Evolutionary conservation across 1,139 yeast genomes (phyloP), one percentile per base, ranked within the genome.

Genomic region (Fermentozyma sake): DNA sequence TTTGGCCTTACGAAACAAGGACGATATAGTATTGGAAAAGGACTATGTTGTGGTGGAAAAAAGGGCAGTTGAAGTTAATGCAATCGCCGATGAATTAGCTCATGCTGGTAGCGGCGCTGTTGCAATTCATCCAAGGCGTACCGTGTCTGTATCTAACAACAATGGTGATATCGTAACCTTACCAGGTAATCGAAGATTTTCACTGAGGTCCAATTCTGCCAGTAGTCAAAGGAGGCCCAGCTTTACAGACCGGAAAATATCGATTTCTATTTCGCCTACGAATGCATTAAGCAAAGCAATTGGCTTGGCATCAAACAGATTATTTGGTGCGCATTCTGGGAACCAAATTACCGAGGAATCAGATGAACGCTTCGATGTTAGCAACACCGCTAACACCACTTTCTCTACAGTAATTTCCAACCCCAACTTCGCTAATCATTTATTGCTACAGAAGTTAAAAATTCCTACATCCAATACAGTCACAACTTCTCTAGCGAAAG

Each of bases 41-140:
- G 96, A 87, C 46, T 91, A 91, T 45, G 97, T 91, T 24, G 95
- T 91, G 20, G 91, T 91, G 14, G 97, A 91, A 52, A 89, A 87
- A 53, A 72, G 94, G 29, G 86, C 93, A 0, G 96, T 91, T 4
- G 97, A 91, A 52, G 95, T 91, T 7, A 91, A 91, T 58, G 93
- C 95, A 1, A 65, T 91, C 32, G 97, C 97, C 7, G 97, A 91
- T 54, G 95, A 87, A 50, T 62, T 89, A 31, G 91, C 84, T 2
- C 70, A 71, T 38, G 79, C 81, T 3, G 83, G 84, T 1, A 60
- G 73, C 29, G 76, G 78, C 2, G 74, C 69, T 3, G 66, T 61
- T 14, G 79, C 76, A 1, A 66, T 70, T 29, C 48, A 48, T 24
- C 36, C 44, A 17, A 49, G 49, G 14, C 49, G 44, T 16, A 27